Evolutionary conservation across 2,329 filamentous ascomycete genomes (phyloP).

Genomic region (Penicillium sp.): DNA sequence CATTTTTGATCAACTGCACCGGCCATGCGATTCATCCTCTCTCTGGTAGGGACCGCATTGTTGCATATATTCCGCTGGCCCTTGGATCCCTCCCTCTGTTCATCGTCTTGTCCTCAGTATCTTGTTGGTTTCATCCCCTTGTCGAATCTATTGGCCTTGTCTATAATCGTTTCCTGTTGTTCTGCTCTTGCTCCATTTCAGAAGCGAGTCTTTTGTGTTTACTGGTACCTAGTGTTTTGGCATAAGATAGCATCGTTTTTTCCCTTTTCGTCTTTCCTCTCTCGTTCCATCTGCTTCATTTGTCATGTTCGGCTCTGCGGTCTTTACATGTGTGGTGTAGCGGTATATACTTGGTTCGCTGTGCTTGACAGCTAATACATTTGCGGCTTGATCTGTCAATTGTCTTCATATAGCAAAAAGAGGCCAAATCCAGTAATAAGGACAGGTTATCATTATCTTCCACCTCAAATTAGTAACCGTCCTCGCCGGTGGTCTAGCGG

Average conservation of each 20-base stretch:
- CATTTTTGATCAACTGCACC: constrained; percentile 17
- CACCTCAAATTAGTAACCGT: too few relatives aligned
- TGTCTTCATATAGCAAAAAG: too few relatives aligned
- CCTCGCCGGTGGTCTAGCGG: too few relatives aligned
- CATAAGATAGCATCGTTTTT: constrained; percentile 35
- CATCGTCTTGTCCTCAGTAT: constrained; percentile 18
- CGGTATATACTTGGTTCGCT: constrained; percentile 8
- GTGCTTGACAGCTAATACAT: constrained; percentile 16
- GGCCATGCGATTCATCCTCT: constrained; percentile 14
- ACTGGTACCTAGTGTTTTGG: constrained; percentile 27
- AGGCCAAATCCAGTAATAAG: too few relatives aligned
- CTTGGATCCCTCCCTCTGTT: constrained; percentile 16
- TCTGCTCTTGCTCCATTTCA: constrained; percentile 33
- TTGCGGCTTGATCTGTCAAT: constrained; percentile 12
- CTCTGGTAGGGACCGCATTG: constrained; percentile 23
- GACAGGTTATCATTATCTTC: too few relatives aligned
- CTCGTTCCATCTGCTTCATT: not conserved
- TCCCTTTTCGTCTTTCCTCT: constrained; percentile 12
- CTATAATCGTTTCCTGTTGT: constrained; percentile 33
- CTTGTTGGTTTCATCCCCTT: constrained; percentile 26
- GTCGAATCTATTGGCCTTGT: constrained; percentile 35
- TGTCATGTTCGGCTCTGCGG: constrained; percentile 5
- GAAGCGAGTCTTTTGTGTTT: constrained; percentile 33
- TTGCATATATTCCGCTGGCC: constrained; percentile 33
- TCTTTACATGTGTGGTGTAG: constrained; percentile 6